Percentiles rank a stretch among this genome's conserved stretches.
These are phyloP conservation scores for Aspergillus ibericus DNA, from an alignment of 2,329 filamentous ascomycete species.

Conservation along the genomic window DNA sequence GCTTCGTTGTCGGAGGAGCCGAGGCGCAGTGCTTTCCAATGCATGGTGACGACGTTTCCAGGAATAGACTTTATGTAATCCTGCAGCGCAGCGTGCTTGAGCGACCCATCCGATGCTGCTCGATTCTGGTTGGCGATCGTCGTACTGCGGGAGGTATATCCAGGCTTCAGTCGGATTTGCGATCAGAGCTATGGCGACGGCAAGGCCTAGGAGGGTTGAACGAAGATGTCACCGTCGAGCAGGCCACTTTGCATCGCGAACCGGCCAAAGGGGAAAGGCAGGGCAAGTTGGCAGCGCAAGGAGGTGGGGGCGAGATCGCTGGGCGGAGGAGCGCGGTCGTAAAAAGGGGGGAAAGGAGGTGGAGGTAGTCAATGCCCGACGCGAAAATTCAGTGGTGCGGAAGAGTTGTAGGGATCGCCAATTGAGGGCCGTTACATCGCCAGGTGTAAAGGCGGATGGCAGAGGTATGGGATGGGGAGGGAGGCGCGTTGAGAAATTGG, in stretches of 20 bases:
- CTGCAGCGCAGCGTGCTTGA: slow-evolving; percentile 17
- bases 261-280: background rate
- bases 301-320: slow-evolving; percentile 10
- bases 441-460: background rate
- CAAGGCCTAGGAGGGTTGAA: slow-evolving; percentile 8
- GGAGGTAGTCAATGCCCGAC: slow-evolving; percentile 17
- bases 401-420: slow-evolving; percentile 7
- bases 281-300: slow-evolving; percentile 8
- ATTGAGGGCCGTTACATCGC: slow-evolving; percentile 17
- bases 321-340: slow-evolving; percentile 15
- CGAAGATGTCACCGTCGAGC: slow-evolving; percentile 14
- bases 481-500: background rate
- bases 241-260: slow-evolving; percentile 20
- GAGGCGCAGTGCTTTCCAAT: slow-evolving; percentile 43
- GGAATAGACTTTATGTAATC: slow-evolving; percentile 18
- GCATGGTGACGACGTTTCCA: slow-evolving; percentile 34
- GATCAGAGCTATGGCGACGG: background rate
- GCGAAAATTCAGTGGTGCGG: slow-evolving; percentile 7
- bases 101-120: slow-evolving; percentile 23
- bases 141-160: background rate
- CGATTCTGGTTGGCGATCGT: slow-evolving; percentile 2
- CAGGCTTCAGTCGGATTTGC: slow-evolving; percentile 2
- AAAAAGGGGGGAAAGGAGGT: slow-evolving; percentile 19
- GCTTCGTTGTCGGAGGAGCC: slow-evolving; percentile 34
- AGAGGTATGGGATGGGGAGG: background rate